These are phyloP conservation scores for Abrus pulchellus DNA, from an alignment of 306 rosid species.

Conservation along the genomic window DNA sequence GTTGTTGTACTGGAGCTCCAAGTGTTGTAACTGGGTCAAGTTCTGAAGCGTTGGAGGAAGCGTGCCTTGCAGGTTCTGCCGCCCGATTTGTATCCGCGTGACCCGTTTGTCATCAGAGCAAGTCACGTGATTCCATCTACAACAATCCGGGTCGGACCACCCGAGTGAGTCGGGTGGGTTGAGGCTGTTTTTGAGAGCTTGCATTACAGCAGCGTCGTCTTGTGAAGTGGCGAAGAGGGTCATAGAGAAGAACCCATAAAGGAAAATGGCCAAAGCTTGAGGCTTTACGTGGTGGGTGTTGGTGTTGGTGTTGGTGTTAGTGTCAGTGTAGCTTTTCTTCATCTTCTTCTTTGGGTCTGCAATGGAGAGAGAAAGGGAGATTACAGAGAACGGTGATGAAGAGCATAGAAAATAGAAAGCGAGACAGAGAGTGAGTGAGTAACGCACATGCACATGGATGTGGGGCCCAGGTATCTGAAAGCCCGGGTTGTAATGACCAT, in stretches of 20 bases:
- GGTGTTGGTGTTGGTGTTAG: conserved; percentile 44
- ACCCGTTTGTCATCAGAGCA: conserved; percentile 64
- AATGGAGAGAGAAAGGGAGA: conserved; percentile 6
- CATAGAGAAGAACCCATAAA: conserved; percentile 43
- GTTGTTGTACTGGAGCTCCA: conserved; percentile 87
- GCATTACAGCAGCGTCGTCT: conserved; percentile 67
- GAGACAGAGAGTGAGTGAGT: conserved; percentile 1
- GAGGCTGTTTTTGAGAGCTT: conserved; percentile 63
- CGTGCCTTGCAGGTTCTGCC: conserved; percentile 62
- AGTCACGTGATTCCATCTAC: conserved; percentile 60
- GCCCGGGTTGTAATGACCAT: conserved; percentile 47
- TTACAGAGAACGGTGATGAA: neutral
- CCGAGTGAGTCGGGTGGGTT: conserved; percentile 56
- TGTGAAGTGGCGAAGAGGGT: conserved; percentile 54
- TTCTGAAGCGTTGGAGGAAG: conserved; percentile 58
- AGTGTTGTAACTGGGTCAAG: conserved; percentile 62
- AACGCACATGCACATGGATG: conserved; percentile 54
- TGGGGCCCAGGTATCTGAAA: conserved; percentile 54
- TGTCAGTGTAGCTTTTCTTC: neutral
- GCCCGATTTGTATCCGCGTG: conserved; percentile 78
- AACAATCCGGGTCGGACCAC: conserved; percentile 76
- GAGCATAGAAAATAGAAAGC: neutral
- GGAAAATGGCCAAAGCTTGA: conserved; percentile 37
- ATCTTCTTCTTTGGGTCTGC: neutral
- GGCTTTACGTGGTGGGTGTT: conserved; percentile 37